These are phyloP conservation scores for Trichophyton schoenleinii DNA, from an alignment of 2,329 filamentous ascomycete genomes.

Conservation along the genomic window DNA sequence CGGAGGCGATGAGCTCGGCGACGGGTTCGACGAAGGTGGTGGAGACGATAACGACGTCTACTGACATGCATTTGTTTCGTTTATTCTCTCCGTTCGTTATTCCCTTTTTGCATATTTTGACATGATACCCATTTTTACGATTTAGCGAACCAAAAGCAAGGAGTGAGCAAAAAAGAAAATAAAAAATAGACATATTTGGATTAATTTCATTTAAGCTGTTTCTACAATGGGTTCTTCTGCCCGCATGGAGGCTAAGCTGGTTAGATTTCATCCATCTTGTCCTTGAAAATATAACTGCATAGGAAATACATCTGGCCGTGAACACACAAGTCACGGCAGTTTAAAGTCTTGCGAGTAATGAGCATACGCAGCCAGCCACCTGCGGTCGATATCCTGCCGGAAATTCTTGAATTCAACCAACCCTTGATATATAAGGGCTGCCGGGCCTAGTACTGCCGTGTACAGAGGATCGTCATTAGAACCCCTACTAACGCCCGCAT, in stretches of 20 bases:
- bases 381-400: neutral
- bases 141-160: neutral
- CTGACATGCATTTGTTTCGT: slow-evolving; percentile 22
- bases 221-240: neutral
- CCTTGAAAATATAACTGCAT: neutral
- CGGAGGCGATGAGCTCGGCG: slow-evolving; percentile 43
- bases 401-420: neutral
- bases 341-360: neutral
- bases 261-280: neutral
- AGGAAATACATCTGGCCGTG: neutral
- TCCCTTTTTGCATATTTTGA: slow-evolving; percentile 7
- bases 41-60: slow-evolving; percentile 39
- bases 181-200: neutral
- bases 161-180: neutral
- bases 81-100: slow-evolving; percentile 21
- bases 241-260: neutral
- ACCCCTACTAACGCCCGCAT: neutral
- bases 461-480: neutral
- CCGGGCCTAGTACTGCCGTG: neutral
- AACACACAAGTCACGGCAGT: neutral
- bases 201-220: neutral
- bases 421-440: neutral
- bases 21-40: slow-evolving; percentile 44
- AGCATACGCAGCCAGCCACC: neutral
- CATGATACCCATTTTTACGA: slow-evolving; percentile 1